phyloP scores from a whole-genome alignment of 768 basidiomycete species.

The Podaxis sp. region DNA sequence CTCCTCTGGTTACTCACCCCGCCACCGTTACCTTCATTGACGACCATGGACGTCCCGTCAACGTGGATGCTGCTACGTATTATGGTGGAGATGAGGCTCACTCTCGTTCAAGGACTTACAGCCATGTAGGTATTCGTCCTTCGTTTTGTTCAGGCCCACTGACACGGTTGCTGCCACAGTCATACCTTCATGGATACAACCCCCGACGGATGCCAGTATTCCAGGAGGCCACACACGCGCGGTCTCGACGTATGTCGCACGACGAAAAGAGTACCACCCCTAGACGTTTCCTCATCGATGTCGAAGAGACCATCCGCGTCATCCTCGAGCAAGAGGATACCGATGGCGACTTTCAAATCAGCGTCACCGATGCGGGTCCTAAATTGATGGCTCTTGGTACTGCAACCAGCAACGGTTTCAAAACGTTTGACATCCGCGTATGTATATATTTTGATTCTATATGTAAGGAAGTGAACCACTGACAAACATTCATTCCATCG shows the following conservation, averaged over 20 bases:
- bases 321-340: conserved; percentile 98
- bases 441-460: conserved; percentile 15
- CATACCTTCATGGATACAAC: conserved; percentile 67
- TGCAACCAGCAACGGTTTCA: conserved; percentile 96
- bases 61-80: conserved; percentile 74
- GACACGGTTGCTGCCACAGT: conserved; percentile 34
- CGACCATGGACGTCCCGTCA: conserved; percentile 45
- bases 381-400: conserved; percentile 96
- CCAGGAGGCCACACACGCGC: conserved; percentile 69
- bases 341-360: conserved; percentile 95
- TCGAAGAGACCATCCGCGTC: conserved; percentile 95
- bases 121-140: conserved; percentile 51
- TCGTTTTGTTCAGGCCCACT: conserved; percentile 11
- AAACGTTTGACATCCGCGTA: conserved; percentile 93
- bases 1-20: conserved; percentile 62
- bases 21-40: conserved; percentile 63
- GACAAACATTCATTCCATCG: not conserved
- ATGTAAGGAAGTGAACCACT: not conserved
- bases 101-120: conserved; percentile 84
- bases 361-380: conserved; percentile 92
- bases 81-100: conserved; percentile 79
- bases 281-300: conserved; percentile 91
- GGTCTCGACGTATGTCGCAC: conserved; percentile 83
- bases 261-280: conserved; percentile 85
- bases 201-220: conserved; percentile 70